phyloP scores from a whole-genome alignment of 129 eudicot genomes.

The Saposhnikovia divaricata region DNA sequence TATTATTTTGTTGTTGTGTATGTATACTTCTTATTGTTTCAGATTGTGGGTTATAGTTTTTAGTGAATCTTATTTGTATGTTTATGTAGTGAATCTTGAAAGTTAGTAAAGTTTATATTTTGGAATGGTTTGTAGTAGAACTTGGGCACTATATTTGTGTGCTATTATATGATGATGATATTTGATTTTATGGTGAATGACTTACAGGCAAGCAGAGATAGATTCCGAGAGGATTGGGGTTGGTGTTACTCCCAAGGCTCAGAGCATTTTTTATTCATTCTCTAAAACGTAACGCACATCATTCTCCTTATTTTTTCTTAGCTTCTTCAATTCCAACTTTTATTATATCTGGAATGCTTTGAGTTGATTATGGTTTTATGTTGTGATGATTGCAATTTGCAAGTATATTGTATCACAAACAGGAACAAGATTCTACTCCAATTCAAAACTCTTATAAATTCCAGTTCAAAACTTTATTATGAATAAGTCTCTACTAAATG shows the following conservation, averaged over 20 bases:
- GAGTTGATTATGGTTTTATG: not conserved
- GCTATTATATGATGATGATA: not conserved
- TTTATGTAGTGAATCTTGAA: not conserved
- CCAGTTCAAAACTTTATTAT: not conserved
- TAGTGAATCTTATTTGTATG: not conserved
- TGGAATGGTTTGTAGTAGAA: not conserved
- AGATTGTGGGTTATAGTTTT: no score
- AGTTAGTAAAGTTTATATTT: not conserved
- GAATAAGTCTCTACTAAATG: not conserved
- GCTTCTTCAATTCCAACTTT: not conserved
- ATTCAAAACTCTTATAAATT: not conserved
- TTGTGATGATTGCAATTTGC: not conserved
- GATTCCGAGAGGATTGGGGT: conserved; percentile 97
- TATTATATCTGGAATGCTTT: not conserved
- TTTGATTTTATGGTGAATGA: no score
- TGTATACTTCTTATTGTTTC: no score
- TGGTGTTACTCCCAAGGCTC: conserved; percentile 89
- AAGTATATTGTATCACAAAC: not conserved
- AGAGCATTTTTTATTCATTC: conserved; percentile 84
- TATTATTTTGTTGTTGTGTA: no score
- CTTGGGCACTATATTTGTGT: not conserved
- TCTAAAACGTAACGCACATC: conserved; percentile 69
- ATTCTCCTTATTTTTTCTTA: not conserved
- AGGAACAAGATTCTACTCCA: not conserved
- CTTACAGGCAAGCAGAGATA: no score